A percentile compares a stretch with the other conserved stretches of the same genome.
Conservation (phyloP, 371 early-diverging fungal species). For the Entomophthora muscae region DNA sequence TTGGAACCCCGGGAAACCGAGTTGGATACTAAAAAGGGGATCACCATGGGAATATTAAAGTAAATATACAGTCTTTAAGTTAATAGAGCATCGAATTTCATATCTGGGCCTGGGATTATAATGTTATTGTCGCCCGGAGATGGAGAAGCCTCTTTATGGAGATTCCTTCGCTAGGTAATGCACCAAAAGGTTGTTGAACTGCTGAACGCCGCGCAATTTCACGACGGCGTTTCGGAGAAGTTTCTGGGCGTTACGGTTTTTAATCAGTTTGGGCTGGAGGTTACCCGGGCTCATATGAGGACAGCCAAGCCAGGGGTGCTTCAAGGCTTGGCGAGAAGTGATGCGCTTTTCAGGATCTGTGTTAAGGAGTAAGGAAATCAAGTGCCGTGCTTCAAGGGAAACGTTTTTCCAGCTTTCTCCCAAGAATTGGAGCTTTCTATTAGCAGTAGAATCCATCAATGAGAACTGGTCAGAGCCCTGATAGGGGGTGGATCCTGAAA, state of each 20-base stretch:
- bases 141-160: no score
- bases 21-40: no score
- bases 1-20: no score
- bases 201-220: not conserved
- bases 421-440: not conserved
- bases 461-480: conserved; percentile 13
- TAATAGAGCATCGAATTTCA: no score
- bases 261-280: not conserved
- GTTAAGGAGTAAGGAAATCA: conserved; percentile 30
- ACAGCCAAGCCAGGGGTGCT: conserved; percentile 1
- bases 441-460: not conserved
- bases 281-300: not conserved
- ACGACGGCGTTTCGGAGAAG: not conserved
- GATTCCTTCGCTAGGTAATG: no score
- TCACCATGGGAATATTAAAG: no score
- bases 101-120: no score
- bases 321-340: conserved; percentile 16
- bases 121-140: no score
- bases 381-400: conserved; percentile 13
- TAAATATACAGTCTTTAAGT: no score
- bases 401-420: not conserved
- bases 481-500: conserved; percentile 70
- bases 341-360: conserved; percentile 45
- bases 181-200: not conserved
- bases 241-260: not conserved